These are phyloP conservation scores for Phalaenopsis equestris DNA, from an alignment of 106 monocot genomes.

Conservation along the genomic window DNA sequence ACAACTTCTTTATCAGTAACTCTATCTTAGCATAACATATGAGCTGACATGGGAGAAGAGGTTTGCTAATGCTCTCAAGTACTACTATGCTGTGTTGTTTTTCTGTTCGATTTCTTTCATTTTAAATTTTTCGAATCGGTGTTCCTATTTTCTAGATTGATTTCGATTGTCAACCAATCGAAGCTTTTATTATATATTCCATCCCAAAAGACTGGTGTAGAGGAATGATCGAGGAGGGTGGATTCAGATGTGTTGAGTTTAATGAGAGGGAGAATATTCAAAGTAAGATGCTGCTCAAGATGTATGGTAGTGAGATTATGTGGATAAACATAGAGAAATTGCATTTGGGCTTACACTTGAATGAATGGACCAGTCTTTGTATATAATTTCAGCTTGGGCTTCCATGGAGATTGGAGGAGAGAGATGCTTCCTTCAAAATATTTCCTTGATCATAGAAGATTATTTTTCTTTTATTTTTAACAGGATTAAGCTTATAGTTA, in stretches of 20 bases:
- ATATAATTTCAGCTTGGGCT: slow-evolving; percentile 73
- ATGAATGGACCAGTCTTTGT: slow-evolving; percentile 60
- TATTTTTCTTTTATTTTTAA: neutral
- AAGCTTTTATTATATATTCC: too few relatives aligned
- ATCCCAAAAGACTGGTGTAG: slow-evolving; percentile 26
- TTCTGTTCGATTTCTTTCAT: slow-evolving; percentile 48
- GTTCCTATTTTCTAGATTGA: too few relatives aligned
- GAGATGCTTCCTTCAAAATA: neutral
- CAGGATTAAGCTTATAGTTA: neutral
- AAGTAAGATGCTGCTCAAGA: slow-evolving; percentile 44
- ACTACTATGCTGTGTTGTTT: slow-evolving; percentile 41
- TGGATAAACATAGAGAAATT: slow-evolving; percentile 24
- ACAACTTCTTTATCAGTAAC: too few relatives aligned
- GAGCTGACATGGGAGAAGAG: slow-evolving; percentile 48
- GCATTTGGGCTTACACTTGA: slow-evolving; percentile 45
- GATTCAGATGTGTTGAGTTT: slow-evolving; percentile 24
- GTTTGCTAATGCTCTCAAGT: slow-evolving; percentile 33
- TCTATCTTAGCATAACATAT: slow-evolving; percentile 22
- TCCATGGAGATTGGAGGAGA: neutral
- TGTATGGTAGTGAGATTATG: slow-evolving; percentile 31
- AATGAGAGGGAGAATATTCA: slow-evolving; percentile 46
- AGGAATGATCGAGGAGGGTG: slow-evolving; percentile 36
- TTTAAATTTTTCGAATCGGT: too few relatives aligned
- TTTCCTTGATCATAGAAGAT: neutral
- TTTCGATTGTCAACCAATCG: too few relatives aligned